Conservation (phyloP, 306 rosid species). For the Begonia peltatifolia region DNA sequence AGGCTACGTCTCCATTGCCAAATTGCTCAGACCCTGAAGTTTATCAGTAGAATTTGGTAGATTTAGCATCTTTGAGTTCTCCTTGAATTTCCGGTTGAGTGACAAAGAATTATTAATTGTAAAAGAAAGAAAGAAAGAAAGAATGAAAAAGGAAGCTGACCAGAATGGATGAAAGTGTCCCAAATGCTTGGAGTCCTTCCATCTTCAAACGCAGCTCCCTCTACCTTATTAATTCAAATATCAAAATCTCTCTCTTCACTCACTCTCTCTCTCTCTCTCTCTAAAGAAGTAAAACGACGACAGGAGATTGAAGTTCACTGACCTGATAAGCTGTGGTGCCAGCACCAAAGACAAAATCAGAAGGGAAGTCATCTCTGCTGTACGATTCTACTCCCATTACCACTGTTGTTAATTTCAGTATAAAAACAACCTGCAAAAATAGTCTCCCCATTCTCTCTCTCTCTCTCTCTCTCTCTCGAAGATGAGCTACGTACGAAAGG, state of each 20-base stretch:
- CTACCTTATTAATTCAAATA: constrained; percentile 16
- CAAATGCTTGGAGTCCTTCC: constrained; percentile 13
- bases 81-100: no score
- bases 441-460: background rate
- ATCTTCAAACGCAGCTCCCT: constrained; percentile 33
- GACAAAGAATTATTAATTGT: no score
- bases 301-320: no score
- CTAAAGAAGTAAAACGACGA: background rate
- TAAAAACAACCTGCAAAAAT: background rate
- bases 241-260: background rate
- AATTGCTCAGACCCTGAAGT: background rate
- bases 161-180: constrained; percentile 12
- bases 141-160: constrained; percentile 7
- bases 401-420: background rate
- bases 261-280: background rate
- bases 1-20: constrained; percentile 8
- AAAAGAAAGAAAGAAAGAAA: background rate
- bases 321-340: constrained; percentile 10
- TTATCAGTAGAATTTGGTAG: no score
- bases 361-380: constrained; percentile 2
- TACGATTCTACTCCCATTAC: background rate
- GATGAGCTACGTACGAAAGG: no score
- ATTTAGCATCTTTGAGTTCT: no score
- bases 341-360: constrained; percentile 7
- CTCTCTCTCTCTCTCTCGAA: background rate